A percentile compares a stretch with the other conserved stretches of the same genome.
These are phyloP conservation scores for Allium cepa DNA, from an alignment of 106 monocot species.

Conservation along the genomic window DNA sequence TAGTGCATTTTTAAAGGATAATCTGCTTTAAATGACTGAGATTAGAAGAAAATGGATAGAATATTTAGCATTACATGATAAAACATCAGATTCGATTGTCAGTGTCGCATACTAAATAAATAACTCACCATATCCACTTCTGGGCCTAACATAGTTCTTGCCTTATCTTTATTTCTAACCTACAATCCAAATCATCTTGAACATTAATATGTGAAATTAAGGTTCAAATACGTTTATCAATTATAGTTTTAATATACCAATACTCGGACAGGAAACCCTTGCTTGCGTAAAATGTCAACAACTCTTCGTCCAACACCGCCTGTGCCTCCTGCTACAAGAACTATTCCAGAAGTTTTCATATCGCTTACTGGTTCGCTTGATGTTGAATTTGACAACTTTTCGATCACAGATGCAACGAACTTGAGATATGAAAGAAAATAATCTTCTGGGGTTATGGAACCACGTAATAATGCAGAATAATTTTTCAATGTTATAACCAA, in stretches of 20 bases:
- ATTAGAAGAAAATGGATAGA: neutral
- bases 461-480: too few species aligned
- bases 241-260: conserved; percentile 36
- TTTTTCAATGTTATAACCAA: too few species aligned
- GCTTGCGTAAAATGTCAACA: conserved; percentile 61
- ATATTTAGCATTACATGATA: neutral
- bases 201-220: neutral
- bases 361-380: conserved; percentile 31
- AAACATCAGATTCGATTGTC: neutral
- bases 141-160: conserved; percentile 74
- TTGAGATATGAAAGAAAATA: conserved; percentile 17
- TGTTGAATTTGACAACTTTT: conserved; percentile 33
- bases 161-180: conserved; percentile 95
- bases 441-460: too few species aligned
- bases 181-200: conserved; percentile 15
- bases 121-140: conserved; percentile 76
- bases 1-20: neutral
- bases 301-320: conserved; percentile 97
- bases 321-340: conserved; percentile 88
- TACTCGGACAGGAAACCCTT: conserved; percentile 65
- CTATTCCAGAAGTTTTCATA: conserved; percentile 60
- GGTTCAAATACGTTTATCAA: too few species aligned
- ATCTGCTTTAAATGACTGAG: neutral
- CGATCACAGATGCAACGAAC: conserved; percentile 70
- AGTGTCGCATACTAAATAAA: neutral